Evolutionary conservation across 306 rosid species (phyloP), one percentile per base, ranked within the genome.

Genomic region (Prunus fruticosa): DNA sequence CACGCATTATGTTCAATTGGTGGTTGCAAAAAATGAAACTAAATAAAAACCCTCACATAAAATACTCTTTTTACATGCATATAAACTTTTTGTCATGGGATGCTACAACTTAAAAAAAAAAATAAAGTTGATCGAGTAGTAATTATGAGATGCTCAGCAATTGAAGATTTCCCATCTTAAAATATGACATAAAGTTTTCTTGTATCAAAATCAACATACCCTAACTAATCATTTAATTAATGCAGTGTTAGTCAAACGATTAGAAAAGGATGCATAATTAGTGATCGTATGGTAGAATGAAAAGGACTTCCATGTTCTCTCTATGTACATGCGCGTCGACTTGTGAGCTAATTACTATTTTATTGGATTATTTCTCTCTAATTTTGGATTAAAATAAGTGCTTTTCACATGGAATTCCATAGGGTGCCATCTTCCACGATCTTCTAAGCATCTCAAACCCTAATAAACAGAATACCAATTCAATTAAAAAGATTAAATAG

Each of bases 391-490:
- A 70, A 58, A 52, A 82, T 81, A 25, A 64, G 70, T 75, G 56
- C 30, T 28, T 72, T 53, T 84, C 93, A 89, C 91, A 85, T 87
- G 91, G 71, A 83, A 83, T 80, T 78, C 77, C 81, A 63, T 73
- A 50, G 76, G 81, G 83, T 74, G 70, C 77, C 87, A 81, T 80
- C 81, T 86, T 88, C 87, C 82, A 74, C 77, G 70, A 79, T 82
- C 90, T 82, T 82, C 83, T 38, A 69, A 80, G 71, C 81, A 47
- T 61, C 49, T 72, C 38, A 15, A 45, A 47, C 9, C 75, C 57
- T 28, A 46, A 72, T 73, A 78, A 81, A 57, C 62, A 56, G 81
- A 52, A 53, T 23, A 3, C 2, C 9, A 64, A 76, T 27, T 38
- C 19, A 63, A 45, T 53, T 51, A 20, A 53, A 38, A 62, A 47